Base-by-base conservation (phyloP, 345 rosid species). In the Carallia brachiata region DNA sequence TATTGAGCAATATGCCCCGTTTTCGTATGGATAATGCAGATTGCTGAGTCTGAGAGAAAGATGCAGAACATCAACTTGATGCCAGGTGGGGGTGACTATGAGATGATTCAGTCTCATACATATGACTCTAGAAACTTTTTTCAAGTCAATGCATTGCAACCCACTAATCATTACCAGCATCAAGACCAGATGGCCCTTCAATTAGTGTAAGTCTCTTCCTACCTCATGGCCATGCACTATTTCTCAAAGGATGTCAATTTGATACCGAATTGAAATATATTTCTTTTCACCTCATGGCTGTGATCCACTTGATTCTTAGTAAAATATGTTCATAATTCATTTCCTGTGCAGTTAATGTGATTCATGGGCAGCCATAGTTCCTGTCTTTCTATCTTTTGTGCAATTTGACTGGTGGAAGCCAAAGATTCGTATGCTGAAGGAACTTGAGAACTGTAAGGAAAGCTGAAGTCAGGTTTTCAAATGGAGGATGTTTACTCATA, bases 111-210 rank as follows among this genome's bases (percentile, higher is more conserved):
- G 75, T 77, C 88, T 36, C 91, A 78, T 78, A 84, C 77, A 27
- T 89, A 72, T 53, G 97, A 95, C 73, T 80, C 92, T 36, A 80
- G 98, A 19, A 84, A 75, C 80, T 95, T 81, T 76, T 95, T 92
- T 75, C 92, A 92, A 82, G 96, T 92, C 65, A 81, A 81, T 62
- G 97, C 89, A 5, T 81, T 95, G 75, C 96, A 88, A 75, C 90
- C 96, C 73, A 72, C 83, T 66, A 79, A 86, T 79, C 87, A 83
- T 57, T 87, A 84, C 77, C 73, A 87, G 19, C 87, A 84, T 50
- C 87, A 85, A 65, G 94, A 89, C 79, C 94, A 85, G 74, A 91
- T 90, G 80, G 81, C 91, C 47, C 92, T 93, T 74, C 97, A 88
- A 81, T 77, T 93, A 78, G 95, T 82, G 95, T 93, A 84, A 85